Evolutionary conservation across 176 grass and related monocot species (phyloP), one percentile per base, ranked within the genome.

Genomic region (Avena eriantha): DNA sequence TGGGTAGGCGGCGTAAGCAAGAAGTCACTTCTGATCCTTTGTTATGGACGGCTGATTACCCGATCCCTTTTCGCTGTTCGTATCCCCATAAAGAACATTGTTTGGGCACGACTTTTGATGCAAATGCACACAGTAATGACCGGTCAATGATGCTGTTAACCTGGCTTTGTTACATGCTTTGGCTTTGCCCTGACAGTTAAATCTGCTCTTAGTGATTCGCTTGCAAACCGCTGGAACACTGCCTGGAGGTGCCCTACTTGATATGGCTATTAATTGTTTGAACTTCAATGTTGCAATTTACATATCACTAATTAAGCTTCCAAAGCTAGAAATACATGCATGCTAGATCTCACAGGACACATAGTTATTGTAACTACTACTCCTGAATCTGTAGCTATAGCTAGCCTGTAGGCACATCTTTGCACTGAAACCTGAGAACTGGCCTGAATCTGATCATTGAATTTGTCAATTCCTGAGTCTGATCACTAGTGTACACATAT

Each of bases 61-160:
- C 61, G 76, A 63, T n/a, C 69, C 76, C 41, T 80, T 88, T 82
- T 86, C 54, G 51, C 65, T 79, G 56, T 87, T 91, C 85, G 77
- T 87, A 84, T 89, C 81, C 86, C 85, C 50, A 93, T 84, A 89
- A 90, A 89, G 88, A 90, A 88, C 79, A 80, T 93, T 89, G 89
- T 88, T 61, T 71, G 18, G 78, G 87, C 95, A 68, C 95, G 80
- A 26, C 87, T 93, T 98, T 89, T 92, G 81, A 98, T 89, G 87
- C 91, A 98, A 93, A 94, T 91, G 70, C 90, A 94, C 66, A 85
- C 89, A 89, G 84, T 90, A 80, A 94, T 92, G 90, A 93, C 88
- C 88, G 82, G 88, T 93, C 90, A 84, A 97, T 89, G 87, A 85
- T 86, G 81, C 92, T 86, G 86, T 85, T 89, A 94, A 94, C 82